These are phyloP conservation scores for Wickerhamiella allomyrinae DNA, from an alignment of 805 yeast genomes.

Conservation along the genomic window DNA sequence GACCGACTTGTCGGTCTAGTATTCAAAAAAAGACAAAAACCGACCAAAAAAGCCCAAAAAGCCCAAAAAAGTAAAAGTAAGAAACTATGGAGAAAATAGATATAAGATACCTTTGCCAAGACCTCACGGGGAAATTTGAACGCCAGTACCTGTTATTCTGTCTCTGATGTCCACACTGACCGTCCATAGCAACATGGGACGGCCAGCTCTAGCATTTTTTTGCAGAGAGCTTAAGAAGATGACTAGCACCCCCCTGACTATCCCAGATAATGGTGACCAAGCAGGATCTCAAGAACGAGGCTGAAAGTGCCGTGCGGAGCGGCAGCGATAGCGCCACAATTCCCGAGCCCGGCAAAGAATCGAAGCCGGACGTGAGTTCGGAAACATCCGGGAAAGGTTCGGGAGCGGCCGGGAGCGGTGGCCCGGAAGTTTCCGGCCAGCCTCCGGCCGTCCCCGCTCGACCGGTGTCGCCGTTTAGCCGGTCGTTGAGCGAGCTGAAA, in stretches of 20 bases:
- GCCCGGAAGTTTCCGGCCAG: background rate
- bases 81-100: no score
- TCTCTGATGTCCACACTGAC: constrained; percentile 41
- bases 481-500: constrained; percentile 43
- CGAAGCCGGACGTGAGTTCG: background rate
- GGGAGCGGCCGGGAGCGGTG: background rate
- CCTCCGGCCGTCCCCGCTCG: constrained; percentile 4
- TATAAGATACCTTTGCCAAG: background rate
- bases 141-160: constrained; percentile 19
- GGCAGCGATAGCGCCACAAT: background rate
- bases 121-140: background rate
- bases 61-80: no score
- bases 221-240: constrained; percentile 4
- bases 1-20: no score
- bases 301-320: constrained; percentile 2
- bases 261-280: constrained; percentile 1
- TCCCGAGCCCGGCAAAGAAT: background rate
- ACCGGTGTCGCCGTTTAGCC: constrained; percentile 36
- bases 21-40: no score
- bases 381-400: background rate
- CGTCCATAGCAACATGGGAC: constrained; percentile 6
- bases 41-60: no score
- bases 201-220: constrained; percentile 12
- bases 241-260: background rate
- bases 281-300: constrained; percentile 1